These are phyloP conservation scores for Tricladium varicosporioides DNA, from an alignment of 2,329 filamentous ascomycete genomes.

Conservation along the genomic window DNA sequence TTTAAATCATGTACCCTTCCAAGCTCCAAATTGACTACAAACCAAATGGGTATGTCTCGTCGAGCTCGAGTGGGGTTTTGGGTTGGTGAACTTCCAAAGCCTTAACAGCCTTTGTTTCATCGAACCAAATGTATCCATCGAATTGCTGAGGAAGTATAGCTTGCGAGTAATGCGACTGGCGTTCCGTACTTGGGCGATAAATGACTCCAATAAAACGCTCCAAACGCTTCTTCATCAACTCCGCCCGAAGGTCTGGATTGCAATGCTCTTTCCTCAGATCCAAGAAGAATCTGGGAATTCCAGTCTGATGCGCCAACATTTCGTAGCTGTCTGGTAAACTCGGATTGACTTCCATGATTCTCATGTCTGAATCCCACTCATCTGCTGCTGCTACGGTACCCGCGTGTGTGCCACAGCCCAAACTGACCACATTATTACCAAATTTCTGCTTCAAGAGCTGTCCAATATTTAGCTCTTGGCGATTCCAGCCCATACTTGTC, in stretches of 20 bases:
- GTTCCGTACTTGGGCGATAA: background rate
- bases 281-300: constrained; percentile 43
- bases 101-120: background rate
- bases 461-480: no score
- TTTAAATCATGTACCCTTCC: no score
- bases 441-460: no score
- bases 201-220: background rate
- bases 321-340: constrained; percentile 49
- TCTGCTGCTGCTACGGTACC: constrained; percentile 52
- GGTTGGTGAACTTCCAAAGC: constrained; percentile 2
- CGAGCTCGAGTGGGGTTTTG: constrained; percentile 2
- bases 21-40: background rate
- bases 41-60: constrained; percentile 7
- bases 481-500: no score
- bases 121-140: constrained; percentile 5
- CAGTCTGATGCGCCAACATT: constrained; percentile 45
- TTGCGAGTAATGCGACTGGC: constrained; percentile 2
- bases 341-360: constrained; percentile 46
- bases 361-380: constrained; percentile 50
- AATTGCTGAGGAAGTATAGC: constrained; percentile 5
- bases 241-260: no score
- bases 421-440: constrained; percentile 40
- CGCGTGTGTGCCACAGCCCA: constrained; percentile 48
- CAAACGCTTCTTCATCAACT: constrained; percentile 8
- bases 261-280: constrained; percentile 47